Evolutionary conservation across 306 rosid genomes (phyloP).

Genomic region (Trichosanthes cucumerina): DNA sequence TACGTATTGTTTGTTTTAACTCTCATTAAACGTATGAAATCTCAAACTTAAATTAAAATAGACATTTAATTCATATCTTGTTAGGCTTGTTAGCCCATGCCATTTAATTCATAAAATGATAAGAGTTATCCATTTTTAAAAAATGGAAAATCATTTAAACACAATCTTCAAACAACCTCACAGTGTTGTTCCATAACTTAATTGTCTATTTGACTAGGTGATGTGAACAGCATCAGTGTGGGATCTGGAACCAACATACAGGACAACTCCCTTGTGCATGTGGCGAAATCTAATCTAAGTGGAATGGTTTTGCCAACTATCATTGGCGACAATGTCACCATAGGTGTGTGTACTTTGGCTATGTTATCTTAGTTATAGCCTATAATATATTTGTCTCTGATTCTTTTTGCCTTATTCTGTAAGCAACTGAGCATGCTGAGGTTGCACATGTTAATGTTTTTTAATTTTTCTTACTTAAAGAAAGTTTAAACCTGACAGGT

Average conservation of each 20-base stretch:
- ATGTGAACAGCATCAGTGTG: constrained; percentile 77
- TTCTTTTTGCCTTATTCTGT: background rate
- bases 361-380: background rate
- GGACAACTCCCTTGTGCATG: constrained; percentile 92
- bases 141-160: background rate
- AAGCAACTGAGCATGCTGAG: background rate
- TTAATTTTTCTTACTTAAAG: background rate
- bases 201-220: constrained; percentile 39
- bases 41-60: background rate
- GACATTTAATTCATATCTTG: background rate
- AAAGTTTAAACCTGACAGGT: constrained; percentile 30
- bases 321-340: constrained; percentile 85
- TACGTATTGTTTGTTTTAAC: background rate
- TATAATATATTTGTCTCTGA: background rate
- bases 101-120: background rate
- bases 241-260: constrained; percentile 94
- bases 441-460: background rate
- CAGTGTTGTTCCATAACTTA: background rate
- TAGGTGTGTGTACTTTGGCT: constrained; percentile 44
- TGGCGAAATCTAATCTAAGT: constrained; percentile 72
- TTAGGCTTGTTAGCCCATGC: background rate
- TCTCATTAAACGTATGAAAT: background rate
- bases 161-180: background rate
- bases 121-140: background rate
- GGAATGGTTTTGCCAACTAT: constrained; percentile 87